phyloP scores from a whole-genome alignment of 208 protist genomes.

The Trypanosoma avium region DNA sequence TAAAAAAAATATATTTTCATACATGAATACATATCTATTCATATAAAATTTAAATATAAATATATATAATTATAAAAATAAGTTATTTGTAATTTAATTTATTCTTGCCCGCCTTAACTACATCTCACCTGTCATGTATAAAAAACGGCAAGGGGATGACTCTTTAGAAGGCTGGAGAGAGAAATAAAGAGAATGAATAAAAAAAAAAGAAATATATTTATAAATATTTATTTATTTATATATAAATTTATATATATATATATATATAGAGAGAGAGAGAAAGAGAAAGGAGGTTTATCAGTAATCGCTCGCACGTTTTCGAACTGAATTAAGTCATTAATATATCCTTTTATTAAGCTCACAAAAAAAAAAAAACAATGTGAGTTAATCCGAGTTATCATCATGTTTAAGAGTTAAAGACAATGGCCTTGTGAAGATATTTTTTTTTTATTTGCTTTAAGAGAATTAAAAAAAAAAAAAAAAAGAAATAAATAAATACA shows the following conservation, averaged over 20 bases:
- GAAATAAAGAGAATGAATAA: slow-evolving; percentile 1
- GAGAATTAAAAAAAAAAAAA: neutral
- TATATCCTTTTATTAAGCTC: slow-evolving; percentile 13
- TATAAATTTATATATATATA: neutral
- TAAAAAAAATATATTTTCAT: neutral
- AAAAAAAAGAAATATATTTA: neutral
- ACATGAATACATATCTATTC: neutral
- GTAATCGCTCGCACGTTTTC: slow-evolving; percentile 33
- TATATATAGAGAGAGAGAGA: neutral
- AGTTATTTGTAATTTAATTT: neutral
- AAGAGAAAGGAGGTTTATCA: slow-evolving; percentile 10
- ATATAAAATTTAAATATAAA: neutral
- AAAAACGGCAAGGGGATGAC: slow-evolving; percentile 22
- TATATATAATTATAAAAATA: neutral
- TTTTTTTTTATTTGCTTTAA: slow-evolving; percentile 1
- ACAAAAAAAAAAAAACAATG: too few relatives aligned
- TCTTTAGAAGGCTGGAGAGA: slow-evolving; percentile 19
- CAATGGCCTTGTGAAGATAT: too few relatives aligned
- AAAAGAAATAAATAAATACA: too few relatives aligned
- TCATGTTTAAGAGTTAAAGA: too few relatives aligned
- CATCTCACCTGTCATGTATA: slow-evolving; percentile 3
- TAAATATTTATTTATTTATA: neutral
- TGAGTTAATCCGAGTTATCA: slow-evolving; percentile 18
- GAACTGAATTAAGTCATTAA: slow-evolving; percentile 17
- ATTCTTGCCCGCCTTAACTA: slow-evolving; percentile 27